Percentiles rank a stretch among this genome's conserved stretches.
phyloP scores from a whole-genome alignment of 2,329 filamentous ascomycete genomes.

The Microsporum audouinii region DNA sequence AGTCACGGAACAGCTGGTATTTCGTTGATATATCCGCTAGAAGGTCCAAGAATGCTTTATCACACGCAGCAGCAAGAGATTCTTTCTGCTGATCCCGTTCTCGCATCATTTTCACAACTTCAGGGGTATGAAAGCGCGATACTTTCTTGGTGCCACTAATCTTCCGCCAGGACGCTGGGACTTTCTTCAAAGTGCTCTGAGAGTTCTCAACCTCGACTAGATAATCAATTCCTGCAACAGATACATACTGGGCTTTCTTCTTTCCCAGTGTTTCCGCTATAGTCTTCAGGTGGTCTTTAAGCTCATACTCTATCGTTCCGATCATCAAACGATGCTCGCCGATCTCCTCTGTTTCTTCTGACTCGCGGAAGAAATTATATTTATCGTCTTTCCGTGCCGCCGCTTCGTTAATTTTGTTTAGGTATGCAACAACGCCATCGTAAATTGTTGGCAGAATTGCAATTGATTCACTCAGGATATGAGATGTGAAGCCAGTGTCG shows the following conservation, averaged over 20 bases:
- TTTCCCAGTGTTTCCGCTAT: constrained; percentile 63
- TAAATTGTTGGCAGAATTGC: constrained; percentile 64
- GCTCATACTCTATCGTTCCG: constrained; percentile 78
- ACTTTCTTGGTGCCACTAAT: constrained; percentile 88
- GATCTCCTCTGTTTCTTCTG: constrained; percentile 79
- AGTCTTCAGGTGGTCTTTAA: constrained; percentile 61
- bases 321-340: constrained; percentile 82
- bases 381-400: constrained; percentile 83
- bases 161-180: constrained; percentile 90
- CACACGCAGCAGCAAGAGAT: constrained; percentile 80
- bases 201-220: constrained; percentile 81
- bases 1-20: constrained; percentile 83
- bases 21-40: constrained; percentile 64
- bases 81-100: constrained; percentile 94
- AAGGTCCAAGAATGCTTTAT: constrained; percentile 63
- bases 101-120: constrained; percentile 68
- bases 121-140: constrained; percentile 86
- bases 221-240: constrained; percentile 83
- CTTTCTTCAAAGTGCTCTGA: constrained; percentile 59
- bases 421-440: constrained; percentile 58
- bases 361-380: constrained; percentile 82
- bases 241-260: constrained; percentile 65
- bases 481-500: constrained; percentile 61
- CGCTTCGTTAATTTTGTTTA: constrained; percentile 74
- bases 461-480: constrained; percentile 59